Evolutionary conservation across 495 filamentous ascomycete genomes (phyloP), one percentile per base, ranked within the genome.

Genomic region (Echria macrotheca): DNA sequence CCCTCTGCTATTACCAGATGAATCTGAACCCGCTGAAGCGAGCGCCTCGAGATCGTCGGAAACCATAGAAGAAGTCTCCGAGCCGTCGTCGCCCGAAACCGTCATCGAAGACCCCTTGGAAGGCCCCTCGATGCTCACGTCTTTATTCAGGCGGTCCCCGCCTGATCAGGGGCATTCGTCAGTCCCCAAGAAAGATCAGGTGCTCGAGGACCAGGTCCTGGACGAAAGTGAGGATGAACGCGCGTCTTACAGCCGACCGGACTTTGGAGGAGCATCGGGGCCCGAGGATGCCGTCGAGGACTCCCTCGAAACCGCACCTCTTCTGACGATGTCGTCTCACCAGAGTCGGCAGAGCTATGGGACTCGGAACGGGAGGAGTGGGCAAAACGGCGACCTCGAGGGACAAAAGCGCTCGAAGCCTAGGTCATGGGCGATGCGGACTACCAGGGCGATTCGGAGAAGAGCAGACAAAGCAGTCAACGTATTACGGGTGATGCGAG

Each of bases 61-160:
- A 24, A 67, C 66, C 19, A 85, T 86, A 59, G 68, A 70, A 33
- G 84, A 87, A 59, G 65, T 76, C 12, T 78, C 82, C 6, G 84
- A 87, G 52, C 77, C 82, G 4, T 63, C 69, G 5, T 78, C 79
- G 6, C 74, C 76, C 7, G 70, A 71, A 32, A 60, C 52, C 15
- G 47, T 50, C 29, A 57, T 54, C 23, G 58, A 53, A 55, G 56
- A 56, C 33, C 61, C 59, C 48, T 60, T 57, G 23, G 64, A 59
- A 24, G 69, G 75, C 4, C 73, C 74, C 10, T 87, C 85, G 38
- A 77, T 79, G 49, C 65, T 87, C 48, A 76, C 84, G 10, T 75
- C 72, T 41, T 76, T 87, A 80, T 72, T 88, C 39, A 77, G 69
- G 52, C 71, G 69, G 38, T 79, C 82, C 41, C 70, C 72, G 1